Percentiles rank a stretch among this genome's conserved stretches.
phyloP scores from a whole-genome alignment of 2,329 filamentous ascomycete species.

The Nemania abortiva region DNA sequence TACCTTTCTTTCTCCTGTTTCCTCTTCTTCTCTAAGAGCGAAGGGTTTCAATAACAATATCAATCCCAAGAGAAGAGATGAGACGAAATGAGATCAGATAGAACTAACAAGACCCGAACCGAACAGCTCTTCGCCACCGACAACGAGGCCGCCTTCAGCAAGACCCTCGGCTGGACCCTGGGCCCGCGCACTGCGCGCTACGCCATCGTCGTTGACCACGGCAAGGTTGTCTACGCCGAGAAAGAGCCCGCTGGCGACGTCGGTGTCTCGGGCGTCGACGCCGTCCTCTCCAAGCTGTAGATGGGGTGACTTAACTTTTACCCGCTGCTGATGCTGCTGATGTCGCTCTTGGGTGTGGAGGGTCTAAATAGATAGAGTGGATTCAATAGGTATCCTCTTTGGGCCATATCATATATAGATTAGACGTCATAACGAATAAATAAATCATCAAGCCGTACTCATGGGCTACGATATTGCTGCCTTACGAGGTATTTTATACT shows the following conservation, averaged over 20 bases:
- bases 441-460: constrained; percentile 1
- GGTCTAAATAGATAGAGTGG: background rate
- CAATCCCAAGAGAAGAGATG: background rate
- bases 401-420: constrained; percentile 19
- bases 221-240: constrained; percentile 85
- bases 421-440: constrained; percentile 28
- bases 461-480: background rate
- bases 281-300: constrained; percentile 66
- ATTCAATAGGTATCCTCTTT: background rate
- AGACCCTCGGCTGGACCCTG: constrained; percentile 80
- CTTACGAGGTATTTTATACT: background rate
- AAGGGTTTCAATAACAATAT: background rate
- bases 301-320: background rate
- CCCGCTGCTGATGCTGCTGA: background rate
- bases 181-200: constrained; percentile 79
- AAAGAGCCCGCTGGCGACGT: constrained; percentile 68
- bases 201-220: constrained; percentile 84
- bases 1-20: constrained; percentile 9
- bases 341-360: background rate
- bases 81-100: background rate
- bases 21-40: background rate
- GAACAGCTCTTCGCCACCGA: constrained; percentile 80
- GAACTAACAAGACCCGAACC: constrained; percentile 10
- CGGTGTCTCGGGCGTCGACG: constrained; percentile 63
- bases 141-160: constrained; percentile 75